phyloP scores from a whole-genome alignment of 805 yeast genomes.

The Wickerhamiella parazyma region DNA sequence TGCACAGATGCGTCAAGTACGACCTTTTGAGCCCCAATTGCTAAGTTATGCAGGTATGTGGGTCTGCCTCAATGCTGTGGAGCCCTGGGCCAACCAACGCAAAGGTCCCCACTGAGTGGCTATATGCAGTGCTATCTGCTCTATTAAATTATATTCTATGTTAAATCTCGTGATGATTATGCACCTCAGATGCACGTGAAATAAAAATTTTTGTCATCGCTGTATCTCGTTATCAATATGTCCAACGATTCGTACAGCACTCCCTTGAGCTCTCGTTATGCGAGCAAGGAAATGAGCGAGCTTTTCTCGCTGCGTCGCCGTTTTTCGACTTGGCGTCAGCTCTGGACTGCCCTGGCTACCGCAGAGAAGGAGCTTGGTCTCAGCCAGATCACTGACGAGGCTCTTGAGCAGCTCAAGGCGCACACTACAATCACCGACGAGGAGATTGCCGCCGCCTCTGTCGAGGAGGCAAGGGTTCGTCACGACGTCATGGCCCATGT shows the following conservation, averaged over 20 bases:
- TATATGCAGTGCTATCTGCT: too few species aligned
- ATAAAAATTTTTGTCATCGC: not conserved
- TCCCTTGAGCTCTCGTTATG: conserved; percentile 92
- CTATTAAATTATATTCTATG: too few species aligned
- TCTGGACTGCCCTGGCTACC: conserved; percentile 88
- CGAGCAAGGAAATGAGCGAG: conserved; percentile 91
- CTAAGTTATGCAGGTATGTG: conserved; percentile 15
- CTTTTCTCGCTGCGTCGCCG: conserved; percentile 87
- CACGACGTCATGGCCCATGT: conserved; percentile 99
- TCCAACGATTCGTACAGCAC: conserved; percentile 68
- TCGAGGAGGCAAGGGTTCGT: conserved; percentile 94
- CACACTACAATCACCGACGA: conserved; percentile 81
- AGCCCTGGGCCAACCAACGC: too few species aligned
- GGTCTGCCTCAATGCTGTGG: too few species aligned
- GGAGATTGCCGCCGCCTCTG: conserved; percentile 76
- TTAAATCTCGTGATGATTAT: too few species aligned
- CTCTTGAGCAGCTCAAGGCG: conserved; percentile 68
- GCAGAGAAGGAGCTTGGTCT: conserved; percentile 92
- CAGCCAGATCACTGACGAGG: conserved; percentile 74
- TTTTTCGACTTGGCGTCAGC: conserved; percentile 95
- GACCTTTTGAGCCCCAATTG: conserved; percentile 57
- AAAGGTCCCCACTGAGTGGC: too few species aligned
- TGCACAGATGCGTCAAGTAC: conserved; percentile 40
- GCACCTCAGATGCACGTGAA: not conserved
- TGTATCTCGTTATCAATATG: conserved; percentile 8